phyloP scores from a whole-genome alignment of 1,284 basidiomycete species.

The Cryptococcus floricola region DNA sequence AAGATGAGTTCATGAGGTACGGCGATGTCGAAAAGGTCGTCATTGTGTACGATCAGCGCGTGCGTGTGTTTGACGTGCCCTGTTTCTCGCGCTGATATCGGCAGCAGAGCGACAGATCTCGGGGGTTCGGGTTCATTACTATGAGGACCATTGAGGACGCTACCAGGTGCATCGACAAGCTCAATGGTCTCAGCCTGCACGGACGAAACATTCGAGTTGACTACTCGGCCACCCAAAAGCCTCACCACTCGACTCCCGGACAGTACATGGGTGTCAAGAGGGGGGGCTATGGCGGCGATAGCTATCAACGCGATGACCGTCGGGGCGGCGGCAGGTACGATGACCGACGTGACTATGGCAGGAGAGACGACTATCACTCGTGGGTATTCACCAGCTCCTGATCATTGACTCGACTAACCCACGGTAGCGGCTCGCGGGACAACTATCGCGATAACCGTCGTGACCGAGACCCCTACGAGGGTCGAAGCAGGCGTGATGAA shows the following conservation, averaged over 20 bases:
- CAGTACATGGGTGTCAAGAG: conserved; percentile 94
- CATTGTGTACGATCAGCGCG: conserved; percentile 97
- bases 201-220: conserved; percentile 95
- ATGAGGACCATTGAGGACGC: conserved; percentile 88
- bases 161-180: conserved; percentile 74
- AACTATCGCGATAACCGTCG: conserved; percentile 7
- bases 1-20: conserved; percentile 85
- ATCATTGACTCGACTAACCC: background rate
- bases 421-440: background rate
- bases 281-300: background rate
- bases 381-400: background rate
- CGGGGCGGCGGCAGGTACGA: background rate
- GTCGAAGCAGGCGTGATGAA: conserved; percentile 29
- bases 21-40: conserved; percentile 92
- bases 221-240: conserved; percentile 87
- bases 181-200: conserved; percentile 92
- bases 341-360: conserved; percentile 3
- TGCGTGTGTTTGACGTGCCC: conserved; percentile 51
- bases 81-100: background rate
- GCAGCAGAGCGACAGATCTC: conserved; percentile 81
- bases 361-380: background rate
- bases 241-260: conserved; percentile 93
- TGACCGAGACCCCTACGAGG: conserved; percentile 31
- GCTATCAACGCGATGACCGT: conserved; percentile 38
- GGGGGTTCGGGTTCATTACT: conserved; percentile 95